Base-by-base conservation (phyloP, 345 rosid species). In the Bruguiera sexangula region DNA sequence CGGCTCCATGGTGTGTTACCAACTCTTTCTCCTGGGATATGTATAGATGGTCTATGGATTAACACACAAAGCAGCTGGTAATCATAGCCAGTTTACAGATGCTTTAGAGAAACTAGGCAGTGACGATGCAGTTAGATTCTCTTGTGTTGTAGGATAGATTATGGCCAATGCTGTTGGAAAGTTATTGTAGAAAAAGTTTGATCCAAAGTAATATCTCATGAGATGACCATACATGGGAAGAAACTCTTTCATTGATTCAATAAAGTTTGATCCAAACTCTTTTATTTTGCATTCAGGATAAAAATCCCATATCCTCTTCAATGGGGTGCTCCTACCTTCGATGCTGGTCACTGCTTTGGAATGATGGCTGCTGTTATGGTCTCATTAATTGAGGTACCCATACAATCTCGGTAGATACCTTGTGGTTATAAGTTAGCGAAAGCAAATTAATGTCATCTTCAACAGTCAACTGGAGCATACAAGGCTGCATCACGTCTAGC, bases 301-400 rank as follows among this genome's bases (percentile, higher is more conserved):
- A 92, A 89, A 79, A 85, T 92, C 52, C 99, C 98, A 32, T 96
- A 92, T 80, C 99, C 99, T 82, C 98, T 92, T 50, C 94, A 96
- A 63, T 96, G 99, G 99, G 99, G 99, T 65, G 99, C 99, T 51
- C 99, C 98, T 62, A 92, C 90, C 62, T 96, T 96, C 75, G 90
- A 96, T 86, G 99, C 94, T 61, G 96, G 97, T 43, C 99, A 92
- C 84, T 89, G 97, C 68, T 92, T 92, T 27, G 99, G 92, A 63
- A 96, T 92, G 99, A 90, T 96, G 94, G 98, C 98, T 36, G 91
- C 99, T 43, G 98, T 87, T 70, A 67, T 96, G 6, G 99, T 96
- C 74, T 96, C 99, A 15, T 63, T 96, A 73, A 81, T 90, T 50
- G 99, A 96, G 99, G 98, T 95, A 69, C 68, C 60, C 18, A 2